Base-by-base conservation (phyloP, 164 flowering plant species). In the Protea cynaroides region DNA sequence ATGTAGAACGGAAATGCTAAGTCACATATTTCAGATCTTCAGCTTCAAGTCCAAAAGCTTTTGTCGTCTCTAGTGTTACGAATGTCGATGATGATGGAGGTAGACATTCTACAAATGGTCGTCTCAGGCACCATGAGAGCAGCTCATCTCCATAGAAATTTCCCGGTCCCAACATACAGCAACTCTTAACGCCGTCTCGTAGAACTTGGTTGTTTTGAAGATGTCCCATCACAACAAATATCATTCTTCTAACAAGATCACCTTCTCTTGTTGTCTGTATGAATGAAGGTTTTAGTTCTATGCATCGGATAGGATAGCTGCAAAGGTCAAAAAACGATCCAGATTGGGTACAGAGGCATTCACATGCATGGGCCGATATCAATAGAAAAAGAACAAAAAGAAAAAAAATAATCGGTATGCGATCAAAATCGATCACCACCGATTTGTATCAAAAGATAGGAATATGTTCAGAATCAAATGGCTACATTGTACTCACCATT, bases 111-210 rank as follows among this genome's bases (percentile, higher is more conserved):
- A 90, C 74, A 60, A 94, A 94, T 7, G 98, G 98, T 49, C 87
- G 57, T 19, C 96, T 38, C 7, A 94, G 82, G 65, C 98, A 90
- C 98, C 98, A 94, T 14, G 97, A 94, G 1, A 94, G 67, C 43
- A 90, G 92, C 82, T 90, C 98, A 49, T 90, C 96, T 0, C 97
- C 97, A 18, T 90, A 86, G 83, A 94, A 90, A 78, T 94, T 94
- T 7, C 98, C 97, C 0, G 97, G 98, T 61, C 97, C 97, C 18
- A 90, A 70, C 97, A 94, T 90, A 83, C 97, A 94, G 56, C 91
- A 85, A 65, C 96, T 89, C 63, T 86, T 77, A 6, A 94, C 82
- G 0, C 96, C 96, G n/a, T 94, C 92, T 15, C 92, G 68, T 8
- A 93, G 80, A 0, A 85, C 80, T 82, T 90, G 98, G 82, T 94